Conservation (phyloP, 768 basidiomycete species). For the Coprinopsis cinerea region DNA sequence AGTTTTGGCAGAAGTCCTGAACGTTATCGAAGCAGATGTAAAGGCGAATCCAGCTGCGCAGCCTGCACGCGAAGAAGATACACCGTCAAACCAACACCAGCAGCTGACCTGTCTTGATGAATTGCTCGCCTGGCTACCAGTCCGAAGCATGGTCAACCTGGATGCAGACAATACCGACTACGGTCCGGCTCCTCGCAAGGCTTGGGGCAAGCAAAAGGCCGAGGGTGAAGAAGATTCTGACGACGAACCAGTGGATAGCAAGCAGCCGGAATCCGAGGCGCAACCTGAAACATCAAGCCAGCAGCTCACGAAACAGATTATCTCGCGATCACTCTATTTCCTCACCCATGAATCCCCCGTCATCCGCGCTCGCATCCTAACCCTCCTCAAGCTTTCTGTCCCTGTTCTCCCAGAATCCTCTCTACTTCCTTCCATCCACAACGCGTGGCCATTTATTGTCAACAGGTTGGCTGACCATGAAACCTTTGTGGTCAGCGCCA, state of each 20-base stretch:
- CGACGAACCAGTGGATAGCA: constrained; percentile 11
- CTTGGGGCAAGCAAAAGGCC: constrained; percentile 42
- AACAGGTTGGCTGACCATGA: constrained; percentile 74
- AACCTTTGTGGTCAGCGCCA: constrained; percentile 73
- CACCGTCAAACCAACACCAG: constrained; percentile 18
- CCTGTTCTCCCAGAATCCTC: constrained; percentile 67
- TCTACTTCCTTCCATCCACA: constrained; percentile 79
- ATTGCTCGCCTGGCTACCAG: constrained; percentile 63
- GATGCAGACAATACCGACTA: constrained; percentile 44
- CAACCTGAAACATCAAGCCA: constrained; percentile 65
- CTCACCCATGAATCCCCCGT: constrained; percentile 84
- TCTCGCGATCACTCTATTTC: constrained; percentile 83
- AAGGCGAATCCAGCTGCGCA: constrained; percentile 18
- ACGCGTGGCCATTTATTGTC: constrained; percentile 91
- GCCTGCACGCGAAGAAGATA: constrained; percentile 12
- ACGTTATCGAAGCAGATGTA: constrained; percentile 61
- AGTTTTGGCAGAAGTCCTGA: constrained; percentile 80
- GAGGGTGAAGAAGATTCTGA: constrained; percentile 21
- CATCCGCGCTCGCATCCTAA: constrained; percentile 79
- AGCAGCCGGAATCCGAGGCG: constrained; percentile 28
- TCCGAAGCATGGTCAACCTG: constrained; percentile 28
- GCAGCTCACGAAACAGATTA: constrained; percentile 74
- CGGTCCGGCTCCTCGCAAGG: constrained; percentile 51
- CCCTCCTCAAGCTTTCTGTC: constrained; percentile 66
- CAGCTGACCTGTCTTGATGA: constrained; percentile 33